phyloP scores from a whole-genome alignment of 2,329 filamentous ascomycete species.

The Exutisphaerella laricina region DNA sequence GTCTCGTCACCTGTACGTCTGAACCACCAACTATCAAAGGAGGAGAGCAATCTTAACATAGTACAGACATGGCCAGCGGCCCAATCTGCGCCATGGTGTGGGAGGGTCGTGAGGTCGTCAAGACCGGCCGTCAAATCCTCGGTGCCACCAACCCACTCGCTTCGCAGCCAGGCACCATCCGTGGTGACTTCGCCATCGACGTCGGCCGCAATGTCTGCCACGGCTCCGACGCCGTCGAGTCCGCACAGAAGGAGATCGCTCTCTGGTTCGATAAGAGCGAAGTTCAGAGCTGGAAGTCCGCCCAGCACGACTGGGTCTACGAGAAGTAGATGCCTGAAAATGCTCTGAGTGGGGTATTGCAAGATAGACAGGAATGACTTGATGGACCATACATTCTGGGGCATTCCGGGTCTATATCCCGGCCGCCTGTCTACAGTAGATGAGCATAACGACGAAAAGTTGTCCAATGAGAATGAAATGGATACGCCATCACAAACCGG shows the following conservation, averaged over 20 bases:
- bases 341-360: too few relatives aligned
- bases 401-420: not conserved
- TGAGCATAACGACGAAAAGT: slow-evolving; percentile 2
- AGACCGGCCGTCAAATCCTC: slow-evolving; percentile 94
- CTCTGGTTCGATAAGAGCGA: slow-evolving; percentile 96
- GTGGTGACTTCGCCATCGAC: slow-evolving; percentile 83
- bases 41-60: slow-evolving; percentile 11
- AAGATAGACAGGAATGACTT: not conserved
- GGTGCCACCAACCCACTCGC: slow-evolving; percentile 98
- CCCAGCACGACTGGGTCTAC: slow-evolving; percentile 92
- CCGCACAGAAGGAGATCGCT: slow-evolving; percentile 98
- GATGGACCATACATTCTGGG: not conserved
- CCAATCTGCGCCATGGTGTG: slow-evolving; percentile 99
- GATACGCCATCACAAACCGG: not conserved
- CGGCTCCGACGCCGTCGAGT: slow-evolving; percentile 98
- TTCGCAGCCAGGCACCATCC: slow-evolving; percentile 95
- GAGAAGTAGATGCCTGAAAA: slow-evolving; percentile 70
- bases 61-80: slow-evolving; percentile 81
- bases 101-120: slow-evolving; percentile 98
- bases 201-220: slow-evolving; percentile 99
- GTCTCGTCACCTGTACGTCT: slow-evolving; percentile 79
- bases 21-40: slow-evolving; percentile 1
- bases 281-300: slow-evolving; percentile 75
- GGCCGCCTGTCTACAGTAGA: not conserved
- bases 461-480: not conserved